These are phyloP conservation scores for Colletotrichum eremochloae DNA, from an alignment of 2,329 filamentous ascomycete species.

Conservation along the genomic window DNA sequence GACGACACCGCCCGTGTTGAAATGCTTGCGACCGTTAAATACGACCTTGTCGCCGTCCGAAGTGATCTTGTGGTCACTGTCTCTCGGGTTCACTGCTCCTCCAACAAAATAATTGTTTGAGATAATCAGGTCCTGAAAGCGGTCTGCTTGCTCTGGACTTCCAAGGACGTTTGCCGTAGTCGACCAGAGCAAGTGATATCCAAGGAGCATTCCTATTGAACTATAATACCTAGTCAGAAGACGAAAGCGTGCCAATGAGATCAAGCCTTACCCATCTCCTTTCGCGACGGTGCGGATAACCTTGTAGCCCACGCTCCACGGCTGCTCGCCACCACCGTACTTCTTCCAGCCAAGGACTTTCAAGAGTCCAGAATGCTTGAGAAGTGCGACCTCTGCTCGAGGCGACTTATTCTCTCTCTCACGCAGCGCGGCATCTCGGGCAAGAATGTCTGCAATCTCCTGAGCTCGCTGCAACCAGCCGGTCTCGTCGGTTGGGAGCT, in stretches of 20 bases:
- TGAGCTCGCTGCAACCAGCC: slow-evolving; percentile 56
- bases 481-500: slow-evolving; percentile 48
- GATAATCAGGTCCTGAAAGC: slow-evolving; percentile 68
- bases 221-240: slow-evolving; percentile 45
- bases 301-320: slow-evolving; percentile 67
- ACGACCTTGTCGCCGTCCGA: slow-evolving; percentile 66
- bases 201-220: slow-evolving; percentile 74
- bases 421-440: slow-evolving; percentile 50
- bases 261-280: slow-evolving; percentile 66
- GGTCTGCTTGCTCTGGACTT: slow-evolving; percentile 70
- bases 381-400: slow-evolving; percentile 54
- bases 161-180: slow-evolving; percentile 72
- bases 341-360: slow-evolving; percentile 55
- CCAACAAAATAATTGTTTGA: slow-evolving; percentile 76
- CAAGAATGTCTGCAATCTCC: slow-evolving; percentile 54
- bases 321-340: slow-evolving; percentile 59
- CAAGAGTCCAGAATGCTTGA: slow-evolving; percentile 57
- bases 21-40: slow-evolving; percentile 74
- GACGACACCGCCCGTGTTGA: slow-evolving; percentile 76
- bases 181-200: slow-evolving; percentile 75
- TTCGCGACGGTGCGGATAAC: slow-evolving; percentile 73
- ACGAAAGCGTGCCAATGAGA: neutral
- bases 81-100: slow-evolving; percentile 75
- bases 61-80: slow-evolving; percentile 71
- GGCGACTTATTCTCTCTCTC: slow-evolving; percentile 58